Evolutionary conservation across 768 basidiomycete genomes (phyloP).

Genomic region (Rhodotorula sphaerocarpa): DNA sequence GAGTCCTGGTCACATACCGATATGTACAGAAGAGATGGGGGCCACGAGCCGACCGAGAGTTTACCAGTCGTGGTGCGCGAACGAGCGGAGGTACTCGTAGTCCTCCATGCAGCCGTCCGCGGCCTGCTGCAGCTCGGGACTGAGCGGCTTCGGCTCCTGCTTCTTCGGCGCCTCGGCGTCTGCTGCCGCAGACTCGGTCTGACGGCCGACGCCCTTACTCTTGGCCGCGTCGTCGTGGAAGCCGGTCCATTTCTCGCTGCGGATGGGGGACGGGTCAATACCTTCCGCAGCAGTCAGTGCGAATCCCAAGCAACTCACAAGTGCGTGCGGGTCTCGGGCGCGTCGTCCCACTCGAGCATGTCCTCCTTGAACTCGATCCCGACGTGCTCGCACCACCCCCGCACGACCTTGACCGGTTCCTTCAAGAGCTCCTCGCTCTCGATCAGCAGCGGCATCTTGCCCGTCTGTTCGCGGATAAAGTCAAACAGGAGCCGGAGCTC

Average conservation of each 20-base stretch:
- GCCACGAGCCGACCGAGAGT: too few relatives aligned
- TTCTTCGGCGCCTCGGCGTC: neutral
- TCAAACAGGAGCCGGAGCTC: constrained; percentile 34
- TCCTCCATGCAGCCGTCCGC: constrained; percentile 37
- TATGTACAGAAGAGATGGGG: neutral
- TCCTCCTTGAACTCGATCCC: constrained; percentile 33
- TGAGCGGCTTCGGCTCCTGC: constrained; percentile 1
- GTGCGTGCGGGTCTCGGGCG: constrained; percentile 37
- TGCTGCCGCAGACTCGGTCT: neutral
- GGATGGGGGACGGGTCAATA: neutral
- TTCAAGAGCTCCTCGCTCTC: constrained; percentile 35
- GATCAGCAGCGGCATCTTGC: constrained; percentile 31
- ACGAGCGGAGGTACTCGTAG: constrained; percentile 36
- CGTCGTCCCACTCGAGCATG: constrained; percentile 40
- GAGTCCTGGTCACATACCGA: neutral
- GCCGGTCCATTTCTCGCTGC: constrained; percentile 36
- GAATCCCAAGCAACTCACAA: constrained; percentile 27
- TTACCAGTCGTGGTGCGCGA: constrained; percentile 8
- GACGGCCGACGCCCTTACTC: constrained; percentile 13
- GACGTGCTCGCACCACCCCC: constrained; percentile 35
- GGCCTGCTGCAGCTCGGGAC: constrained; percentile 25
- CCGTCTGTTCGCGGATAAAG: constrained; percentile 24
- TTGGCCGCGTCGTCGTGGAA: constrained; percentile 13
- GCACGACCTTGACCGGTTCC: constrained; percentile 29
- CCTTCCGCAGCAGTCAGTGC: neutral